phyloP scores from a whole-genome alignment of 176 grass and related monocot species.

The Rhynchospora tenuis region DNA sequence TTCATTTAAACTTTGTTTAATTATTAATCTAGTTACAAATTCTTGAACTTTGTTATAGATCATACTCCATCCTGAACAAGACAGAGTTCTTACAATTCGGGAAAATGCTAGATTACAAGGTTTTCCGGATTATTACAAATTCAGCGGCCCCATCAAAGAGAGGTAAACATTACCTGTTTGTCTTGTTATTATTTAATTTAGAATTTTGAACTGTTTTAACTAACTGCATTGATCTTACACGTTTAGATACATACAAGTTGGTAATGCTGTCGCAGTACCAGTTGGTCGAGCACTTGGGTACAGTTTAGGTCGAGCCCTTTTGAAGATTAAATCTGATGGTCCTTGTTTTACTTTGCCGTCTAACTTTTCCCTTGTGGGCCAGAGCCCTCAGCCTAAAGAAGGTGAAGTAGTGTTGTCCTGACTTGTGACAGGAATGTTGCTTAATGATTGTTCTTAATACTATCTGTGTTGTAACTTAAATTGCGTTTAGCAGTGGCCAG shows the following conservation, averaged over 20 bases:
- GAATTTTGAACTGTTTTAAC: background rate
- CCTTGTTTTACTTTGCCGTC: slow-evolving; percentile 8
- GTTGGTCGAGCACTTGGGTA: slow-evolving; percentile 32
- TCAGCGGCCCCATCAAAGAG: slow-evolving; percentile 49
- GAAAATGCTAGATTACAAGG: slow-evolving; percentile 94
- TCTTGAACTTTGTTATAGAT: slow-evolving; percentile 16
- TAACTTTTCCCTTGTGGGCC: background rate
- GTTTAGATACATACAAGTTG: slow-evolving; percentile 34
- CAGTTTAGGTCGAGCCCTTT: background rate
- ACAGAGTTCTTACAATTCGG: slow-evolving; percentile 52
- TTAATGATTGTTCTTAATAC: no score
- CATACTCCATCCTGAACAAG: slow-evolving; percentile 57
- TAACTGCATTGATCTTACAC: background rate
- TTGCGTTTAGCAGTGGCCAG: no score
- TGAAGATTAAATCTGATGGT: background rate
- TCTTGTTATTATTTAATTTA: background rate
- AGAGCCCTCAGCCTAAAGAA: no score
- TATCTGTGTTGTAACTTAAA: no score
- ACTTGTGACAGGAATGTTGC: no score
- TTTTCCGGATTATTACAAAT: slow-evolving; percentile 62
- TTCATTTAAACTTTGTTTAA: background rate
- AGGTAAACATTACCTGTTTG: slow-evolving; percentile 29
- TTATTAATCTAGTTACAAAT: background rate
- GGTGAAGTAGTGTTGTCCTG: no score
- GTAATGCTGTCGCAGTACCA: slow-evolving; percentile 37